Evolutionary conservation across 352 stramenopile genomes (phyloP).

Genomic region (Blastocystis sp.): DNA sequence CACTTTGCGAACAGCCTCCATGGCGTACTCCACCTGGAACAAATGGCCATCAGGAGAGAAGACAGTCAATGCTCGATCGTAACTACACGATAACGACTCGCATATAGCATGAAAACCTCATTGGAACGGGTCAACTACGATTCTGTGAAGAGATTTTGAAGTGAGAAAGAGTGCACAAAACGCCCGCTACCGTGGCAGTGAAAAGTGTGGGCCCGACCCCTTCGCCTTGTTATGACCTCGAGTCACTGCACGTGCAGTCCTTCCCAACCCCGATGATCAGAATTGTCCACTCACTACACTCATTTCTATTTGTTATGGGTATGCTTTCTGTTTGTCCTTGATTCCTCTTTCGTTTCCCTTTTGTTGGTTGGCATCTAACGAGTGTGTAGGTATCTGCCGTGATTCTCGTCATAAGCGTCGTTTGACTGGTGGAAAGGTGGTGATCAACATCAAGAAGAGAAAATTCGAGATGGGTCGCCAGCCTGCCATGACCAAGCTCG

Average conservation of each 20-base stretch:
- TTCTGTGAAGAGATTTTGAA: not conserved
- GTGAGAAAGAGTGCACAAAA: not conserved
- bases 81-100: constrained; percentile 41
- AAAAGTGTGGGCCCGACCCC: not conserved
- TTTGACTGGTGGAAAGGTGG: too few relatives aligned
- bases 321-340: constrained; percentile 12
- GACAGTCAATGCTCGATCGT: constrained; percentile 69
- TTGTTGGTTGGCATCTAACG: too few relatives aligned
- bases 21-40: constrained; percentile 68
- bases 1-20: constrained; percentile 67
- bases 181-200: too few relatives aligned
- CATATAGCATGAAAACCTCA: constrained; percentile 54
- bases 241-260: not conserved
- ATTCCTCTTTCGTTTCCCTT: too few relatives aligned
- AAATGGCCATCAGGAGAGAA: constrained; percentile 69
- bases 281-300: constrained; percentile 48
- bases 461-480: too few relatives aligned
- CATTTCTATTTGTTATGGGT: constrained; percentile 27
- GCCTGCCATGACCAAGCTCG: too few relatives aligned
- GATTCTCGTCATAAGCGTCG: too few relatives aligned
- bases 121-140: constrained; percentile 14
- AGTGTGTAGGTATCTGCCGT: too few relatives aligned
- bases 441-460: too few relatives aligned
- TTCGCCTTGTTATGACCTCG: not conserved
- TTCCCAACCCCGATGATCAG: not conserved